Evolutionary conservation across 2,329 filamentous ascomycete genomes (phyloP).

Genomic region (Fusarium miscanthi): DNA sequence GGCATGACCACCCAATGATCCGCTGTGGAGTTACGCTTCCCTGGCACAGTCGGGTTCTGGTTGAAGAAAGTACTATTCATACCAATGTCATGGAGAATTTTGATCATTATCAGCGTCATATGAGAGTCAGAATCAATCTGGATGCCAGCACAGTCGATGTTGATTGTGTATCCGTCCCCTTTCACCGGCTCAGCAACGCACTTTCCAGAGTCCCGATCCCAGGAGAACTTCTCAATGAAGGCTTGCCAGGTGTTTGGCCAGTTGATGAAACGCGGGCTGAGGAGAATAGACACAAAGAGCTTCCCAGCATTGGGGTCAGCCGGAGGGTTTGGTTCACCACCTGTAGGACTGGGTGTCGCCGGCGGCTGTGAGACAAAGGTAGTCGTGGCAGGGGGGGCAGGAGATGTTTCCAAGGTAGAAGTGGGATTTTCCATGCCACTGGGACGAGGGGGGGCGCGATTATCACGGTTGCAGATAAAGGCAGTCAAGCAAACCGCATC

Average conservation of each 20-base stretch:
- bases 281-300: conserved; percentile 48
- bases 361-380: conserved; percentile 49
- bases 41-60: conserved; percentile 53
- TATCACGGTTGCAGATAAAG: conserved; percentile 55
- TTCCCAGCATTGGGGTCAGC: conserved; percentile 44
- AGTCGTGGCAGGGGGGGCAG: conserved; percentile 50
- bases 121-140: conserved; percentile 54
- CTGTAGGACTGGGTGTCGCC: conserved; percentile 38
- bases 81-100: conserved; percentile 53
- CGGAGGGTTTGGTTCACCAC: conserved; percentile 48
- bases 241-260: conserved; percentile 54
- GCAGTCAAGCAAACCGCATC: conserved; percentile 55
- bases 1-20: conserved; percentile 55
- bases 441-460: conserved; percentile 49
- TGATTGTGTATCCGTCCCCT: conserved; percentile 52
- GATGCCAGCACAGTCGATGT: conserved; percentile 52
- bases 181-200: conserved; percentile 49
- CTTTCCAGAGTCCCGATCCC: conserved; percentile 52
- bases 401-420: conserved; percentile 49
- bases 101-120: conserved; percentile 54
- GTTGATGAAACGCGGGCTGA: conserved; percentile 55
- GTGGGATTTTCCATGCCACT: conserved; percentile 51
- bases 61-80: conserved; percentile 55
- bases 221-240: conserved; percentile 55
- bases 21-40: conserved; percentile 44